A percentile compares a stretch with the other conserved stretches of the same genome.
These are phyloP conservation scores for Phytophthora capsici DNA, from an alignment of 352 stramenopile genomes.

Conservation along the genomic window DNA sequence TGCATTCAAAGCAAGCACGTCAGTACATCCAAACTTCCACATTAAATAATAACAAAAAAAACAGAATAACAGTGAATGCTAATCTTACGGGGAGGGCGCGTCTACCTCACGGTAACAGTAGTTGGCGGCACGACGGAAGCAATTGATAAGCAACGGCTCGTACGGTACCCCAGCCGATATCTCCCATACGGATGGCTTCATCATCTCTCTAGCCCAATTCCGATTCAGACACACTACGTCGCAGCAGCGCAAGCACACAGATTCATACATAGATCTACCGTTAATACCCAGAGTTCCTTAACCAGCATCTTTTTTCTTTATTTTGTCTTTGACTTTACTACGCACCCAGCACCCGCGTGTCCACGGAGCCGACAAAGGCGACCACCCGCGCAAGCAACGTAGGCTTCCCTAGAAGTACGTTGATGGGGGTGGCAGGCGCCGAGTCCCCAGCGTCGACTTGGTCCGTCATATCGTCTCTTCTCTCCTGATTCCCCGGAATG, in stretches of 20 bases:
- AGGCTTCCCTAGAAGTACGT: conserved; percentile 59
- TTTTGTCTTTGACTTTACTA: conserved; percentile 7
- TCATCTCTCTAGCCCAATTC: conserved; percentile 81
- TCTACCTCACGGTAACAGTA: conserved; percentile 91
- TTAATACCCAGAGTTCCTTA: conserved; percentile 9
- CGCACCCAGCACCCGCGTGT: conserved; percentile 61
- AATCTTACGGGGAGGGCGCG: conserved; percentile 80
- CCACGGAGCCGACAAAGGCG: conserved; percentile 64
- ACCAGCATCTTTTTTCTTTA: conserved; percentile 12
- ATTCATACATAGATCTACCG: conserved; percentile 6
- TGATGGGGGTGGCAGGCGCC: conserved; percentile 26
- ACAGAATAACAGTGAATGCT: not conserved
- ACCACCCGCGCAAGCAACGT: conserved; percentile 70
- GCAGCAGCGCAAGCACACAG: conserved; percentile 12
- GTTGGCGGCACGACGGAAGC: conserved; percentile 83
- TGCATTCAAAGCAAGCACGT: conserved; percentile 10
- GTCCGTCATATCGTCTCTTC: conserved; percentile 36
- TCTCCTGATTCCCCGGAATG: conserved; percentile 41
- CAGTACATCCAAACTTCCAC: conserved; percentile 7
- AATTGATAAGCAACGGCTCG: conserved; percentile 78
- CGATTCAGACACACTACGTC: conserved; percentile 69
- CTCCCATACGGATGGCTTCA: conserved; percentile 85
- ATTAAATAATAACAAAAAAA: no score
- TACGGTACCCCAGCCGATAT: conserved; percentile 80
- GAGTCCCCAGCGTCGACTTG: conserved; percentile 28